phyloP scores from a whole-genome alignment of 2,329 filamentous ascomycete genomes.

The Exophiala spinifera region DNA sequence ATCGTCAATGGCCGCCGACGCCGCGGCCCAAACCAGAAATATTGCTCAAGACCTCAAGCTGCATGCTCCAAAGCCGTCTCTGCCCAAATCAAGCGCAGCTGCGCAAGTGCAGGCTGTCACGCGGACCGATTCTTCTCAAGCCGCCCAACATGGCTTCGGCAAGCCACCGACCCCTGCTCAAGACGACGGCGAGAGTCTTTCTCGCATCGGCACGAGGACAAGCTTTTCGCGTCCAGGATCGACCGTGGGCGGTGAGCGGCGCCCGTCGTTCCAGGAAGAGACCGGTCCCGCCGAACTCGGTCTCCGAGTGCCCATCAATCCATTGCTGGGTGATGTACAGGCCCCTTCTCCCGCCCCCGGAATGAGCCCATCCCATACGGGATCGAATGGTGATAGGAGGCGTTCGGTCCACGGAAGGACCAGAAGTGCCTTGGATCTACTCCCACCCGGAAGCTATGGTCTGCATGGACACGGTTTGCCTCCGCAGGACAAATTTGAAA shows the following conservation, averaged over 20 bases:
- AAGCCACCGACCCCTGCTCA: constrained; percentile 50
- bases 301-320: constrained; percentile 88
- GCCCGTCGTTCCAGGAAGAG: constrained; percentile 62
- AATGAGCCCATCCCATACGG: constrained; percentile 31
- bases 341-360: constrained; percentile 77
- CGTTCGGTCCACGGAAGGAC: constrained; percentile 65
- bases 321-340: constrained; percentile 89
- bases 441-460: constrained; percentile 87
- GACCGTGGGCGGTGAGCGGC: constrained; percentile 48
- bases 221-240: constrained; percentile 54
- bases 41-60: constrained; percentile 79
- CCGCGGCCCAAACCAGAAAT: constrained; percentile 71
- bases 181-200: constrained; percentile 49
- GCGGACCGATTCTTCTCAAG: constrained; percentile 83
- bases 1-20: constrained; percentile 32
- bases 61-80: constrained; percentile 82
- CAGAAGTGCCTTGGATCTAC: constrained; percentile 67
- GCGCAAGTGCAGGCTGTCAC: constrained; percentile 80
- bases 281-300: constrained; percentile 91
- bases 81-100: constrained; percentile 77
- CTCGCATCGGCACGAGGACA: constrained; percentile 59
- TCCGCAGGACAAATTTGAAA: constrained; percentile 77
- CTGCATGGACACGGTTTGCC: constrained; percentile 81
- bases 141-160: constrained; percentile 80
- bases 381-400: constrained; percentile 35